A percentile compares a stretch with the other conserved stretches of the same genome.
Evolutionary conservation across 106 monocot species (phyloP).

Genomic region (Agapanthus africanus): DNA sequence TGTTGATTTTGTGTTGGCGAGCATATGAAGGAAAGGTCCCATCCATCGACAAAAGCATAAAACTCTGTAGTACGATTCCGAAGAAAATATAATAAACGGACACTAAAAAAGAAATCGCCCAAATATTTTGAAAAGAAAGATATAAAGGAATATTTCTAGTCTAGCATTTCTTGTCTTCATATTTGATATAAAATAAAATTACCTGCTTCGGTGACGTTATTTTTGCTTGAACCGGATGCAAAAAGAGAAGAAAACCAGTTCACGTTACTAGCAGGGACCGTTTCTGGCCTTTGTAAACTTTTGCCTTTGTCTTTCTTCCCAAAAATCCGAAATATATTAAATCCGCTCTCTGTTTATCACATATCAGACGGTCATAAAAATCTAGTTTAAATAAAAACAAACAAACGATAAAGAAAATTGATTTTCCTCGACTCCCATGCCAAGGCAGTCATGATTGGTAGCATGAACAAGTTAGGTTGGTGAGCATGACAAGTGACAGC

Average conservation of each 20-base stretch:
- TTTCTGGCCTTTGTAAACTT: constrained; percentile 20
- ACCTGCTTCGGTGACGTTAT: constrained; percentile 30
- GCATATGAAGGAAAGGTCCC: background rate
- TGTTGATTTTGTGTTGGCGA: background rate
- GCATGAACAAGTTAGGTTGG: background rate
- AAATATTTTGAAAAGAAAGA: background rate
- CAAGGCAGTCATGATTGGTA: background rate
- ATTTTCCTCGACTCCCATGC: too few relatives aligned
- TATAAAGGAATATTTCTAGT: background rate
- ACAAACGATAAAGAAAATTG: background rate
- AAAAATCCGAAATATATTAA: constrained; percentile 55
- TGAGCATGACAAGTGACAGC: background rate
- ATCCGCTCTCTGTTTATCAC: constrained; percentile 43
- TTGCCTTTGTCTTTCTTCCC: constrained; percentile 31
- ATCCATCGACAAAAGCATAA: background rate
- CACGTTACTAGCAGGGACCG: constrained; percentile 10
- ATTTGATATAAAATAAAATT: constrained; percentile 7
- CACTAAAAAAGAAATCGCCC: background rate
- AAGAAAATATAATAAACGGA: background rate
- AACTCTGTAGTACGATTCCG: background rate
- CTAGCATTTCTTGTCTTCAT: background rate
- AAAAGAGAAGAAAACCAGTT: constrained; percentile 37
- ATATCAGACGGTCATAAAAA: background rate
- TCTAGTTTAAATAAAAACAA: background rate
- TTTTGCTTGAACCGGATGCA: constrained; percentile 19